Percentiles rank a stretch among this genome's conserved stretches.
Evolutionary conservation across 495 filamentous ascomycete genomes (phyloP).

Genomic region (Aspergillus campestris): DNA sequence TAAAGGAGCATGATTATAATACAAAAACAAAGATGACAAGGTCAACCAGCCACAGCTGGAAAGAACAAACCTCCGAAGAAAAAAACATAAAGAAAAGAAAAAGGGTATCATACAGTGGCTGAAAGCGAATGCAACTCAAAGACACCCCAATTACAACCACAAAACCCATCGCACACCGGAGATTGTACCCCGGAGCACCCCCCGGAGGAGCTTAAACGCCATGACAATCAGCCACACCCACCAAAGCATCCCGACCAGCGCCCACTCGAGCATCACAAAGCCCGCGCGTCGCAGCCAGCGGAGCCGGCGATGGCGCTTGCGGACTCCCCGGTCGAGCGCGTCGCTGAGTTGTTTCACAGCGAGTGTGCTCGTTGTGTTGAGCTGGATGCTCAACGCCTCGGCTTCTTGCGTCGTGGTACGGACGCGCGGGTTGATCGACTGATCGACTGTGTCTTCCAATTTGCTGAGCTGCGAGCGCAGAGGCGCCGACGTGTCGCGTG

Average conservation of each 20-base stretch:
- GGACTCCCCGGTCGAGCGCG: slow-evolving; percentile 61
- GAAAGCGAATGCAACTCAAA: too few relatives aligned
- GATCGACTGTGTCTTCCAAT: slow-evolving; percentile 43
- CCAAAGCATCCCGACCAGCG: slow-evolving; percentile 72
- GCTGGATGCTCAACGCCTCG: slow-evolving; percentile 61
- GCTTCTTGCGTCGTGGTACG: slow-evolving; percentile 63
- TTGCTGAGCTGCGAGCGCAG: slow-evolving; percentile 39
- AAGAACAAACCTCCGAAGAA: too few relatives aligned
- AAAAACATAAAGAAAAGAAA: too few relatives aligned
- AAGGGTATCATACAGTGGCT: too few relatives aligned
- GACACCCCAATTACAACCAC: slow-evolving; percentile 45
- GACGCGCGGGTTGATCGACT: slow-evolving; percentile 54
- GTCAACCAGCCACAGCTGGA: too few relatives aligned
- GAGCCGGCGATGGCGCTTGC: slow-evolving; percentile 59
- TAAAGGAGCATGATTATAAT: too few relatives aligned
- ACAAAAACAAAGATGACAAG: too few relatives aligned
- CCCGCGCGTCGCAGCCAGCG: slow-evolving; percentile 62
- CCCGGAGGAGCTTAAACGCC: slow-evolving; percentile 52
- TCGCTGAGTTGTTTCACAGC: slow-evolving; percentile 71
- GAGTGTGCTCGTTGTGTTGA: slow-evolving; percentile 65
- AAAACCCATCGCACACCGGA: slow-evolving; percentile 64
- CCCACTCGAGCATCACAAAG: slow-evolving; percentile 71
- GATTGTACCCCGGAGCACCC: slow-evolving; percentile 48
- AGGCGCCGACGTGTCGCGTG: slow-evolving; percentile 30
- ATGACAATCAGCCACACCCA: slow-evolving; percentile 76